Evolutionary conservation across 768 basidiomycete genomes (phyloP).

Genomic region (Dioszegia crocea): DNA sequence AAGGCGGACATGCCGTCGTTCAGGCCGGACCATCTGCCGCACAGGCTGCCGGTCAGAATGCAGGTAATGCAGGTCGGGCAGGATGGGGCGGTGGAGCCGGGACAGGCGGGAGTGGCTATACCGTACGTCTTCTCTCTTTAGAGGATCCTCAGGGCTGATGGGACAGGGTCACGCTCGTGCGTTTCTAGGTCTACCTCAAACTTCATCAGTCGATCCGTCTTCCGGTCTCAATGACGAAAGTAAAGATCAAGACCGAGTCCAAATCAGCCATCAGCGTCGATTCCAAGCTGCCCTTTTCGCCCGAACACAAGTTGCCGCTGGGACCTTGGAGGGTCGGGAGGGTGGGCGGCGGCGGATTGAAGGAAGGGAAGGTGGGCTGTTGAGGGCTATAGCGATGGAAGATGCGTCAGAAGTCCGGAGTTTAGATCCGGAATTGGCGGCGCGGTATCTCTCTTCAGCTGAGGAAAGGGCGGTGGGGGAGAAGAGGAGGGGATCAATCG

Average conservation of each 20-base stretch:
- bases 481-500: neutral
- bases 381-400: conserved; percentile 8
- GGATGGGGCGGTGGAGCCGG: conserved; percentile 27
- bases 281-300: conserved; percentile 6
- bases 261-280: neutral
- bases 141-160: no score
- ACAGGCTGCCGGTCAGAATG: neutral
- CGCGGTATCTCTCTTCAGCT: conserved; percentile 5
- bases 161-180: conserved; percentile 39
- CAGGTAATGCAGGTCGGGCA: conserved; percentile 26
- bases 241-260: conserved; percentile 6
- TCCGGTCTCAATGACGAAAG: conserved; percentile 13
- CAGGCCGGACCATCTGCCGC: conserved; percentile 2
- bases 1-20: conserved; percentile 17
- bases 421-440: neutral
- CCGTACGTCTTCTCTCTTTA: conserved; percentile 19
- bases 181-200: conserved; percentile 37
- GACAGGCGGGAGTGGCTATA: conserved; percentile 32
- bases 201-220: conserved; percentile 28
- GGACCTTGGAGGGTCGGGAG: conserved; percentile 12
- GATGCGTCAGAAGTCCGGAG: neutral
- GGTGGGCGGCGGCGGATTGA: neutral
- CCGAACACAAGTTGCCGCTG: conserved; percentile 11
- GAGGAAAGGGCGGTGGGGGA: neutral
- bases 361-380: conserved; percentile 12